These are phyloP conservation scores for Pleomassaria siparia DNA, from an alignment of 2,329 filamentous ascomycete genomes.

Conservation along the genomic window DNA sequence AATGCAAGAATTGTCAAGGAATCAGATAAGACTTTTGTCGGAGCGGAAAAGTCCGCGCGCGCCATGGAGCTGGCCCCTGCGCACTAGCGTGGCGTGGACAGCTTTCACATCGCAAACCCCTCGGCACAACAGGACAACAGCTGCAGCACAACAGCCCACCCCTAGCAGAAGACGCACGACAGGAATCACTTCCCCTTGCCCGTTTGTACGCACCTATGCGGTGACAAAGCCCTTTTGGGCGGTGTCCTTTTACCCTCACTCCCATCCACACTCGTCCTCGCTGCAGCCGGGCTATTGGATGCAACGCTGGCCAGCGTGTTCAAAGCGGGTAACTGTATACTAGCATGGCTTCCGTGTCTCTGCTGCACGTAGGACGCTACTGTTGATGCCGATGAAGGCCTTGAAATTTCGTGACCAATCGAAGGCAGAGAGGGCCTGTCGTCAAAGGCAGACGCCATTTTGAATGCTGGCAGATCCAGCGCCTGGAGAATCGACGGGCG, in stretches of 20 bases:
- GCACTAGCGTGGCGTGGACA: too few relatives aligned
- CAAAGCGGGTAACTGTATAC: slow-evolving; percentile 56
- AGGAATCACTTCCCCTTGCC: too few relatives aligned
- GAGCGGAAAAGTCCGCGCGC: too few relatives aligned
- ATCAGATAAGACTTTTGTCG: slow-evolving; percentile 1
- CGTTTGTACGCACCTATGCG: slow-evolving; percentile 38
- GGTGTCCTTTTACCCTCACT: slow-evolving; percentile 29
- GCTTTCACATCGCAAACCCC: too few relatives aligned
- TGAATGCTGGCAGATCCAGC: slow-evolving; percentile 51
- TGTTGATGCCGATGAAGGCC: slow-evolving; percentile 56
- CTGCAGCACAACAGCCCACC: too few relatives aligned
- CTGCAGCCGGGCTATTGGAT: slow-evolving; percentile 52
- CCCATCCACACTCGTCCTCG: slow-evolving; percentile 42
- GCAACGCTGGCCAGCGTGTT: slow-evolving; percentile 62
- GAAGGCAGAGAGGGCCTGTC: slow-evolving; percentile 52
- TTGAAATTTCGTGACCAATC: slow-evolving; percentile 53
- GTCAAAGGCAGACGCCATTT: slow-evolving; percentile 49
- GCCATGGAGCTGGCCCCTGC: too few relatives aligned
- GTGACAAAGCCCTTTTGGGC: slow-evolving; percentile 30
- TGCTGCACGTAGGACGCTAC: slow-evolving; percentile 47
- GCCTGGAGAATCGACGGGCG: slow-evolving; percentile 53
- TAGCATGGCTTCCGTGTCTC: slow-evolving; percentile 43
- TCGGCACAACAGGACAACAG: too few relatives aligned
- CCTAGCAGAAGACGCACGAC: too few relatives aligned
- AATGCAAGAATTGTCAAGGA: not conserved